Evolutionary conservation across 1,284 basidiomycete genomes (phyloP), one percentile per base, ranked within the genome.

Genomic region (Paramarasmius palmivorus): DNA sequence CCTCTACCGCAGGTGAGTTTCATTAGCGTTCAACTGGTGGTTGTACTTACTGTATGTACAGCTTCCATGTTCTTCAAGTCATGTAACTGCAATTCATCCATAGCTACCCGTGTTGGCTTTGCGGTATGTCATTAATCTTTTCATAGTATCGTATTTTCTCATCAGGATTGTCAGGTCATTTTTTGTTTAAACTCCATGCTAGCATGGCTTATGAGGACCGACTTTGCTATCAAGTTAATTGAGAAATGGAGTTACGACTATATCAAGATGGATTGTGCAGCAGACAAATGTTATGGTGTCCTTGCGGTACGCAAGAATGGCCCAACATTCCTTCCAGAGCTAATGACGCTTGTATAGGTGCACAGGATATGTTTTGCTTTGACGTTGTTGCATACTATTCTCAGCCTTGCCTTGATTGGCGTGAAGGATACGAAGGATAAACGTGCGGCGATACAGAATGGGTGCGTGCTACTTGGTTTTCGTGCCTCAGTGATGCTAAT

Each of bases 81-180:
- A 53, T 99, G 96, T 74, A 98, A 98, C 71, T 99, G 96, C 76
- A 98, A 98, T 68, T 97, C 94, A 9, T 97, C 94, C 1, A 98
- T 99, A 61, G 96, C 96, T 0, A 99, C 96, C 35, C 89, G 96
- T 65, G 90, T 99, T 55, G 96, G 96, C 37, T 99, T 95, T 73
- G 94, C 94, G 19, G 93, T 93, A 67, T 54, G 85, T 71, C 49
- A 49, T 32, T n/a, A 34, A 34, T 26, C 14, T 8, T 41, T 4
- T 26, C 25, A 14, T 14, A 23, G 2, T 19, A 48, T 9, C 40
- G n/a, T 20, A 25, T 52, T 8, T 19, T 40, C 29, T 50, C 53
- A 45, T 38, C 51, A 22, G 35, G 51, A 26, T 34, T 34, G 51
- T 14, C 59, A 95, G 93, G 84, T 99, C 66, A 96, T 99, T 70